A percentile compares a stretch with the other conserved stretches of the same genome.
phyloP scores from a whole-genome alignment of 305 asterid genomes.

The Fraxinus floribunda region DNA sequence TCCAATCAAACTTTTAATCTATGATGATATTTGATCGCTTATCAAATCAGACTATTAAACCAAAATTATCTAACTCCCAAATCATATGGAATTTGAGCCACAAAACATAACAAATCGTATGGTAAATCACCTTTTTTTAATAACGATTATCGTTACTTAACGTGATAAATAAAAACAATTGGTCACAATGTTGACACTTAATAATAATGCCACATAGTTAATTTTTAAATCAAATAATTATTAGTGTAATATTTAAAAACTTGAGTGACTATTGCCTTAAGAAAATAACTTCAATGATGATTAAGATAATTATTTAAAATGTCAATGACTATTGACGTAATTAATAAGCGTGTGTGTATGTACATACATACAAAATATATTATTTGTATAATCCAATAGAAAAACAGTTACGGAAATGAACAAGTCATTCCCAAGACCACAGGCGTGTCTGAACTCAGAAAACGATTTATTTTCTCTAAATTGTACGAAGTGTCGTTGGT shows the following conservation, averaged over 20 bases:
- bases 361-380: background rate
- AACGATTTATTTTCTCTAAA: conserved; percentile 26
- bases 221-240: too few species aligned
- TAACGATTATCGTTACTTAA: too few species aligned
- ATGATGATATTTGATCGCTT: background rate
- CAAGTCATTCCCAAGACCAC: conserved; percentile 31
- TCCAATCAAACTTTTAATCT: background rate
- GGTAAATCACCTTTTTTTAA: too few species aligned
- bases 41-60: background rate
- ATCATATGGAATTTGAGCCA: too few species aligned
- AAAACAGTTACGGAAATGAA: conserved; percentile 17
- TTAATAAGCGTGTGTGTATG: background rate
- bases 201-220: background rate
- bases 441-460: conserved; percentile 25
- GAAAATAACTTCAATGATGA: too few species aligned
- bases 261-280: background rate
- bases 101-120: too few species aligned
- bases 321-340: background rate
- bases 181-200: too few species aligned
- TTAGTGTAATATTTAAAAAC: background rate
- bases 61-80: background rate
- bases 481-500: conserved; percentile 32
- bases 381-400: background rate
- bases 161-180: too few species aligned
- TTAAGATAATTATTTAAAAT: background rate